A percentile compares a stretch with the other conserved stretches of the same genome.
These are phyloP conservation scores for Eutrema japonicum DNA, from an alignment of 345 rosid species.

Conservation along the genomic window DNA sequence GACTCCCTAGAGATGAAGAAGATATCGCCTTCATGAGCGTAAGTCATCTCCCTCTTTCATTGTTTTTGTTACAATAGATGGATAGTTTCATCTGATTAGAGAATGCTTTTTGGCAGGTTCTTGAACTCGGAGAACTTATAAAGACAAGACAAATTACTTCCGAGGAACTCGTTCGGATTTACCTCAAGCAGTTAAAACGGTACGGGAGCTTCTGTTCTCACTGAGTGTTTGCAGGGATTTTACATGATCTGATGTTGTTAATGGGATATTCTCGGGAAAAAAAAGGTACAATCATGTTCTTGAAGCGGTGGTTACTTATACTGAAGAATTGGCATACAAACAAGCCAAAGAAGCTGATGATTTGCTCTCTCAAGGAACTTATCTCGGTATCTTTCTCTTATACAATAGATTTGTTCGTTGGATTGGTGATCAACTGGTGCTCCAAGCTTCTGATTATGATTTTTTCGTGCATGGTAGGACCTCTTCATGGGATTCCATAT, in stretches of 20 bases:
- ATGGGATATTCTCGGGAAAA: slow-evolving; percentile 26
- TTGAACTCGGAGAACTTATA: slow-evolving; percentile 80
- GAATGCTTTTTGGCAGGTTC: slow-evolving; percentile 52
- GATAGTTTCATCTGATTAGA: slow-evolving; percentile 24
- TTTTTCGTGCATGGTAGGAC: slow-evolving; percentile 52
- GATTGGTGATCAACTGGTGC: slow-evolving; percentile 7
- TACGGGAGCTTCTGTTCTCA: slow-evolving; percentile 29
- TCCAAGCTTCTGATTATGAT: background rate
- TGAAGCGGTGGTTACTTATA: slow-evolving; percentile 72
- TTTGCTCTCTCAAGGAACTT: slow-evolving; percentile 74
- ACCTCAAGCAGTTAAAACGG: slow-evolving; percentile 71
- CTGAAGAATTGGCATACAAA: slow-evolving; percentile 76
- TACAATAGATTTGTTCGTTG: slow-evolving; percentile 59
- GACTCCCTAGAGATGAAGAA: slow-evolving; percentile 58
- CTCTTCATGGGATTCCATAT: slow-evolving; percentile 93
- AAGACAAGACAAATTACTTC: slow-evolving; percentile 77
- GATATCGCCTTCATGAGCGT: slow-evolving; percentile 88
- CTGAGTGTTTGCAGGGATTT: background rate
- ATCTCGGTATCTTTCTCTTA: slow-evolving; percentile 58
- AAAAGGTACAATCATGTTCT: slow-evolving; percentile 72
- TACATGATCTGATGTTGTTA: slow-evolving; percentile 20
- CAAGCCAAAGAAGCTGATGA: slow-evolving; percentile 88
- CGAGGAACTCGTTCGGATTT: slow-evolving; percentile 61
- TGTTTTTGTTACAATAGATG: background rate
- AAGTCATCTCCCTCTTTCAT: slow-evolving; percentile 29